phyloP scores from a whole-genome alignment of 1,284 basidiomycete species.

The Ustanciosporium gigantosporum region DNA sequence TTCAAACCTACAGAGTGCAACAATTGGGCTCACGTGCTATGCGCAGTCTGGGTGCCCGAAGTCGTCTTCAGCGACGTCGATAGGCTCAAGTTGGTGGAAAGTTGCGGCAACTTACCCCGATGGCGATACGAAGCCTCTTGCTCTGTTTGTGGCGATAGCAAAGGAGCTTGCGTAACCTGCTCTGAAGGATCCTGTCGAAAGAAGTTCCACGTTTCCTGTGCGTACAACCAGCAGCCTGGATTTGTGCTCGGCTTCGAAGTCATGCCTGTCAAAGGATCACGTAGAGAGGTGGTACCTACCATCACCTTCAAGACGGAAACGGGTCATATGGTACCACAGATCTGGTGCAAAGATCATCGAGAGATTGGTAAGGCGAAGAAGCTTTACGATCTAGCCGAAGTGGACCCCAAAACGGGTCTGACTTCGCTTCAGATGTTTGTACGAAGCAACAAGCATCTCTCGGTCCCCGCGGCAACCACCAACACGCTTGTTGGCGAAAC shows the following conservation, averaged over 20 bases:
- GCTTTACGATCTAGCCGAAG: conserved; percentile 80
- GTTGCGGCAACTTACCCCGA: conserved; percentile 73
- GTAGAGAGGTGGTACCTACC: conserved; percentile 64
- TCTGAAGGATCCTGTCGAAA: conserved; percentile 70
- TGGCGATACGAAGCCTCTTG: conserved; percentile 62
- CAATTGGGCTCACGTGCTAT: conserved; percentile 88
- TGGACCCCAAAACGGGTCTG: conserved; percentile 76
- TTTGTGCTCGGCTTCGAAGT: conserved; percentile 89
- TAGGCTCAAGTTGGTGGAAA: conserved; percentile 78
- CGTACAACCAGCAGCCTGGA: conserved; percentile 71
- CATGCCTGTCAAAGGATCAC: conserved; percentile 68
- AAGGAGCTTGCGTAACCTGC: conserved; percentile 81
- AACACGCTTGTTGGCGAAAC: conserved; percentile 25
- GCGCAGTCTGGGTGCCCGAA: conserved; percentile 84
- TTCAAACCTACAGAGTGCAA: conserved; percentile 92
- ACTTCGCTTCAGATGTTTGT: conserved; percentile 84
- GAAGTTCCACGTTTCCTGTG: conserved; percentile 86
- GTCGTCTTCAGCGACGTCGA: conserved; percentile 75
- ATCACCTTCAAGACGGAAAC: conserved; percentile 83
- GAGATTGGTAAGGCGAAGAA: conserved; percentile 67
- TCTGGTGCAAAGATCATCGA: conserved; percentile 82
- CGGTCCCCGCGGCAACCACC: conserved; percentile 2
- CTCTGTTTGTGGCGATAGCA: conserved; percentile 67
- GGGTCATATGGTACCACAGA: conserved; percentile 78
- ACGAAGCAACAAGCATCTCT: conserved; percentile 77